These are phyloP conservation scores for Mallotus nudiflorus DNA, from an alignment of 345 rosid genomes.

Conservation along the genomic window DNA sequence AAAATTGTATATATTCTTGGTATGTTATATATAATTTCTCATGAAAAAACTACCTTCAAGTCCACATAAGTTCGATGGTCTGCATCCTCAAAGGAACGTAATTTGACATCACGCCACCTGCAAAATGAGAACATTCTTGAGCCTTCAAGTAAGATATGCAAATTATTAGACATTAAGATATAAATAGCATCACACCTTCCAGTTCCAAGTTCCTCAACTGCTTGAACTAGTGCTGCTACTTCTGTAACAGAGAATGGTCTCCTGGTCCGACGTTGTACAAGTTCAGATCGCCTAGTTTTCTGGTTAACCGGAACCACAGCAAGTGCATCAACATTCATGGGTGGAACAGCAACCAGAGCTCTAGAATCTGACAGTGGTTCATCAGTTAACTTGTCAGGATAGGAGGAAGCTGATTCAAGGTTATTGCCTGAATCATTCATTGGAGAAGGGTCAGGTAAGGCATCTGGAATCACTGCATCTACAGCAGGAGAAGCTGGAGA, in stretches of 20 bases:
- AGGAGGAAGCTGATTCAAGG: conserved; percentile 42
- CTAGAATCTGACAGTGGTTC: conserved; percentile 50
- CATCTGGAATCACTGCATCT: conserved; percentile 40
- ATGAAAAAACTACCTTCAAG: conserved; percentile 23
- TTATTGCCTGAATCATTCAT: conserved; percentile 35
- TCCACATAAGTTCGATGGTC: conserved; percentile 35
- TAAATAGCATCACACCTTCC: conserved; percentile 64
- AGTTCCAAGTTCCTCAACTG: conserved; percentile 91
- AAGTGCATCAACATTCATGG: conserved; percentile 50
- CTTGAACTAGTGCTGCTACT: conserved; percentile 89
- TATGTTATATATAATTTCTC: neutral
- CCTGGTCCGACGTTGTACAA: conserved; percentile 88
- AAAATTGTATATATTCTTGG: neutral
- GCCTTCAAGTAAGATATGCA: neutral
- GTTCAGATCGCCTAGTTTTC: conserved; percentile 67
- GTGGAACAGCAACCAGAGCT: conserved; percentile 69
- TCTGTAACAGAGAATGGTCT: conserved; percentile 96
- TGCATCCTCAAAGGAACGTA: conserved; percentile 28
- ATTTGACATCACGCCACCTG: conserved; percentile 41
- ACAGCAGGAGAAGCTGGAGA: conserved; percentile 35
- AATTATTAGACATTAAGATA: neutral
- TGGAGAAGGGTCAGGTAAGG: conserved; percentile 36
- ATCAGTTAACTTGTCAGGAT: conserved; percentile 47
- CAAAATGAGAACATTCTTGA: conserved; percentile 15
- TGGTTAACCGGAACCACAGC: conserved; percentile 66